Conservation (phyloP, 257 asterid species). For the Plectranthus barbatus region DNA sequence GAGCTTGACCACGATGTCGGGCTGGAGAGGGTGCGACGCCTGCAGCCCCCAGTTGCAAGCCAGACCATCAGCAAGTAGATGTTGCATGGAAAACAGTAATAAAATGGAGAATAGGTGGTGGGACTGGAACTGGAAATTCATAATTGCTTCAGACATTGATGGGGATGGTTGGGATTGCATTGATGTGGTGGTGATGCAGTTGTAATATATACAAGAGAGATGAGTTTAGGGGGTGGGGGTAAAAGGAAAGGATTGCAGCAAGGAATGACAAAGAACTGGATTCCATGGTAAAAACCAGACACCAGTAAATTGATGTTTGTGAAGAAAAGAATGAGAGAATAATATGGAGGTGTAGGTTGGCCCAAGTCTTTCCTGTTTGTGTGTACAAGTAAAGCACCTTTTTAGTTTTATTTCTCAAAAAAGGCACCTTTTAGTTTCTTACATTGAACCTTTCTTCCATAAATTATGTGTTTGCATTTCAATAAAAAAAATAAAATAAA, state of each 20-base stretch:
- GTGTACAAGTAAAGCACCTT: slow-evolving; percentile 38
- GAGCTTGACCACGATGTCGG: slow-evolving; percentile 56
- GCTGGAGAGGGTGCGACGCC: slow-evolving; percentile 56
- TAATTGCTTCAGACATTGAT: slow-evolving; percentile 8
- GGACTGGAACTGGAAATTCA: no score
- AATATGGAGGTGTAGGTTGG: slow-evolving; percentile 26
- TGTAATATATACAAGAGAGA: slow-evolving; percentile 12
- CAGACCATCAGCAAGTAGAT: slow-evolving; percentile 22
- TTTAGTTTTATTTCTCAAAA: background rate
- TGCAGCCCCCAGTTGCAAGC: slow-evolving; percentile 71
- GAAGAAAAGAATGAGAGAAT: slow-evolving; percentile 73
- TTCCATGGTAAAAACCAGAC: slow-evolving; percentile 14
- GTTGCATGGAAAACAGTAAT: slow-evolving; percentile 11
- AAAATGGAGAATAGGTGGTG: slow-evolving; percentile 17
- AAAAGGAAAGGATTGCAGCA: slow-evolving; percentile 42
- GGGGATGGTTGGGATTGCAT: background rate
- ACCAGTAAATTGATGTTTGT: background rate
- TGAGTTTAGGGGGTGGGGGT: slow-evolving; percentile 20
- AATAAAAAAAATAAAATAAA: no score
- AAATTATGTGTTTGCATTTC: no score
- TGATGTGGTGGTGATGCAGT: background rate
- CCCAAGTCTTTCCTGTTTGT: slow-evolving; percentile 22
- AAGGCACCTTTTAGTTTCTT: background rate
- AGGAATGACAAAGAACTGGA: slow-evolving; percentile 48
- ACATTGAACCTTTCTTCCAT: background rate